Evolutionary conservation across 495 filamentous ascomycete genomes (phyloP).

Genomic region (Penicillium steckii): DNA sequence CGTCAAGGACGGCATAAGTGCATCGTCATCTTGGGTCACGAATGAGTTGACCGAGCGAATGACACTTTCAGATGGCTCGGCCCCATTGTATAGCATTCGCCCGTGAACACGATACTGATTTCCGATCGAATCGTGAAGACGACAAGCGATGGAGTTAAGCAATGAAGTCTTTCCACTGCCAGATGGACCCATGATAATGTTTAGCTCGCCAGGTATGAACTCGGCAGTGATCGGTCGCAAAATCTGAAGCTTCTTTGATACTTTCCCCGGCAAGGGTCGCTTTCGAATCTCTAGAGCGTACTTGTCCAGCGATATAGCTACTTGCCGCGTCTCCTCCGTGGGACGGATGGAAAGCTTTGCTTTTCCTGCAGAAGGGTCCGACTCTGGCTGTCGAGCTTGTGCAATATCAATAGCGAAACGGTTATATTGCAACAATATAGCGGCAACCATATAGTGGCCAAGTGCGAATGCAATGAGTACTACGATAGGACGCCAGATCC

Average conservation of each 20-base stretch:
- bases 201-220: slow-evolving; percentile 62
- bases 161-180: slow-evolving; percentile 73
- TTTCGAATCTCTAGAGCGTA: slow-evolving; percentile 65
- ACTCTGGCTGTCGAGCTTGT: slow-evolving; percentile 51
- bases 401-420: slow-evolving; percentile 61
- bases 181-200: slow-evolving; percentile 77
- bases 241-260: slow-evolving; percentile 53
- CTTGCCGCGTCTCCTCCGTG: slow-evolving; percentile 50
- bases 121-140: slow-evolving; percentile 54
- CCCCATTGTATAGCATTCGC: slow-evolving; percentile 64
- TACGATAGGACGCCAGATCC: slow-evolving; percentile 63
- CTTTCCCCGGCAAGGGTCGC: slow-evolving; percentile 40
- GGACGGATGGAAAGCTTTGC: slow-evolving; percentile 55
- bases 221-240: slow-evolving; percentile 59
- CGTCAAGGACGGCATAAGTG: slow-evolving; percentile 68
- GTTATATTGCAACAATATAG: slow-evolving; percentile 54
- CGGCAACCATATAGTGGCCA: slow-evolving; percentile 55
- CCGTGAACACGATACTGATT: slow-evolving; percentile 56
- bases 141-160: slow-evolving; percentile 64
- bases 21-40: slow-evolving; percentile 75
- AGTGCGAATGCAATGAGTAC: slow-evolving; percentile 55
- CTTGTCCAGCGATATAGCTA: slow-evolving; percentile 59
- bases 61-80: slow-evolving; percentile 60
- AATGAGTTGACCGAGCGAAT: slow-evolving; percentile 70
- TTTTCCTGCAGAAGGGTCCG: slow-evolving; percentile 58